Conservation (phyloP, 1,284 basidiomycete genomes). For the Lentinula novae-zelandiae region DNA sequence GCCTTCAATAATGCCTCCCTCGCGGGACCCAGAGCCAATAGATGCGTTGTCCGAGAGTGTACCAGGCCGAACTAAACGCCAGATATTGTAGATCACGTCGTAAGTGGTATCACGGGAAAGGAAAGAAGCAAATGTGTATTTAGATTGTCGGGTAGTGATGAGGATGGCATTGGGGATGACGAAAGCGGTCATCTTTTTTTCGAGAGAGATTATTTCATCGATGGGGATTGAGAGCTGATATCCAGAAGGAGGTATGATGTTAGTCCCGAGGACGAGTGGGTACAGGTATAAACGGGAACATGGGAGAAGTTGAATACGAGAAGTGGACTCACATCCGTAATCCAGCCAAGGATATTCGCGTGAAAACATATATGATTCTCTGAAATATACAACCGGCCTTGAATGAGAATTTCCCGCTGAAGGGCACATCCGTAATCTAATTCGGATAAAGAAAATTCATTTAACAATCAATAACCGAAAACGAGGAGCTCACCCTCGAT, state of each 20-base stretch:
- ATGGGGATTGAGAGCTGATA: slow-evolving; percentile 88
- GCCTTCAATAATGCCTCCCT: slow-evolving; percentile 13
- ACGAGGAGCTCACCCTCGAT: slow-evolving; percentile 78
- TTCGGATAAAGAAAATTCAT: slow-evolving; percentile 11
- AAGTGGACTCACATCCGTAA: slow-evolving; percentile 77
- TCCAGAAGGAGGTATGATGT: background rate
- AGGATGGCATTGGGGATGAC: slow-evolving; percentile 98
- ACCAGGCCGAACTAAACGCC: slow-evolving; percentile 81
- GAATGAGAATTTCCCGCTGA: slow-evolving; percentile 94
- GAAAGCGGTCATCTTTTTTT: slow-evolving; percentile 98
- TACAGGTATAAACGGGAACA: background rate
- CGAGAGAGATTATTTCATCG: slow-evolving; percentile 84
- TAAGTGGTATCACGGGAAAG: slow-evolving; percentile 94
- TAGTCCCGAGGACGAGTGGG: background rate
- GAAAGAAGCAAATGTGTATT: slow-evolving; percentile 96
- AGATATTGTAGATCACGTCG: slow-evolving; percentile 96
- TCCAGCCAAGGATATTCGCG: slow-evolving; percentile 99
- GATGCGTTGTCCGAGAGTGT: slow-evolving; percentile 32
- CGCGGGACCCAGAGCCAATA: background rate
- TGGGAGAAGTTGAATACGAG: background rate
- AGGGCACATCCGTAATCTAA: slow-evolving; percentile 96
- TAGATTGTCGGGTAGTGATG: slow-evolving; percentile 76
- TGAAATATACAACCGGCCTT: slow-evolving; percentile 94
- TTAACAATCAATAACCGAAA: background rate
- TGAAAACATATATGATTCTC: slow-evolving; percentile 99